Evolutionary conservation across 2,329 filamentous ascomycete genomes (phyloP), one percentile per base, ranked within the genome.

Genomic region (Rhynchosporium secalis): DNA sequence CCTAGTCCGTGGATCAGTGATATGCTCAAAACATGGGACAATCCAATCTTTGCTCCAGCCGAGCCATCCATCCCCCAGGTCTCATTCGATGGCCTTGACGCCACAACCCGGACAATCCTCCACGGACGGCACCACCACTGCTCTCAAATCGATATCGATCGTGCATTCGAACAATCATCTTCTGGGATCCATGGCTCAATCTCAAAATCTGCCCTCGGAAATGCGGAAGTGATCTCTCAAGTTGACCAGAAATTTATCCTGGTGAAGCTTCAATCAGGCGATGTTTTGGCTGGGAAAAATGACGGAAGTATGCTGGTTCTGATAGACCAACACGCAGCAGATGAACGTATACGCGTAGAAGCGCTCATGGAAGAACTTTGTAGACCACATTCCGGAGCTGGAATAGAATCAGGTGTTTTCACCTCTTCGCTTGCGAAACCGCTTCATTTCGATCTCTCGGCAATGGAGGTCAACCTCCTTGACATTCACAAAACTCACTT

Each of bases 301-400:
- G 47, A 67, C 61, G 72, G 55, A 31, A 65, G 72, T 2, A 68
- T 86, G 1, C 77, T 98, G 4, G 81, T 96, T 0, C 79, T 97
- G 45, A 79, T 97, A 45, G 95, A 99, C 71, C 95, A 99, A 72
- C 95, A 99, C 73, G 95, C 95, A 0, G 95, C 93, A 3, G 94
- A 97, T 73, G 95, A 99, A 77, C 84, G 95, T 51, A 86, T 90
- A 65, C 86, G 87, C 1, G 83, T 98, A 1, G 95, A 99, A 72
- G 73, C 75, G 0, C 79, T 99, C 0, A 86, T 96, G 73, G 65
- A 72, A 29, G 80, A 85, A 2, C 76, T 90, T 38, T 86, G 81
- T 68, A 65, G 64, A 5, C 72, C 70, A 65, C 61, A 71, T 9
- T 10, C 40, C 5, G 29, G 5, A 7, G 36, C 20, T 20, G 20